Evolutionary conservation across 805 yeast species (phyloP).

Genomic region (Isabelozyma heimii): DNA sequence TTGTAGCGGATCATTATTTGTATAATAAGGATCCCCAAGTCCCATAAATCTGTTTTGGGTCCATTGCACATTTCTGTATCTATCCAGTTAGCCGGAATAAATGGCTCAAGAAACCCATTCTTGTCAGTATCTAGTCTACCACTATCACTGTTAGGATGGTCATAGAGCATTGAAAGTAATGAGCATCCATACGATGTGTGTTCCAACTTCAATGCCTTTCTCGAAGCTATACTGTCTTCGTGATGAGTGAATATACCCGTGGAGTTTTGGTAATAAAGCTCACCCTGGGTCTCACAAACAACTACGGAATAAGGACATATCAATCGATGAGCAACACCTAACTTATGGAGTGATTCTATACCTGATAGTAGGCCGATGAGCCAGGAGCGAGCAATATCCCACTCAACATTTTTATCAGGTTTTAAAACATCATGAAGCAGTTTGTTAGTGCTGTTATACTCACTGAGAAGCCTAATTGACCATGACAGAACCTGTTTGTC

Average conservation of each 20-base stretch:
- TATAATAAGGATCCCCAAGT: slow-evolving; percentile 71
- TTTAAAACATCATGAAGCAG: slow-evolving; percentile 64
- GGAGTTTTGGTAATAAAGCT: slow-evolving; percentile 36
- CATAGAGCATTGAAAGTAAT: slow-evolving; percentile 24
- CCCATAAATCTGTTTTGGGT: slow-evolving; percentile 91
- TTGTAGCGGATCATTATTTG: slow-evolving; percentile 46
- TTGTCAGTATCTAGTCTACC: neutral
- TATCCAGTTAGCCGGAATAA: slow-evolving; percentile 50
- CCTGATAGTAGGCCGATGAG: slow-evolving; percentile 82
- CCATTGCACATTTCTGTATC: slow-evolving; percentile 71
- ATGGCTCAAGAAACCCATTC: slow-evolving; percentile 1
- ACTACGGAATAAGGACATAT: slow-evolving; percentile 56
- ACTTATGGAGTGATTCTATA: slow-evolving; percentile 77
- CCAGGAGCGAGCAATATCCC: slow-evolving; percentile 85
- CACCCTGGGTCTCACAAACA: slow-evolving; percentile 16
- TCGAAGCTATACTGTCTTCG: slow-evolving; percentile 32
- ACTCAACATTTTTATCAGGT: slow-evolving; percentile 62
- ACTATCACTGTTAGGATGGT: slow-evolving; percentile 13
- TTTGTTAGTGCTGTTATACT: slow-evolving; percentile 52
- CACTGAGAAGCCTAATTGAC: slow-evolving; percentile 69
- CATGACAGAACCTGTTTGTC: slow-evolving; percentile 56
- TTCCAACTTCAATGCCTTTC: slow-evolving; percentile 55
- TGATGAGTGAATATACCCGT: slow-evolving; percentile 9
- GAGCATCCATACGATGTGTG: slow-evolving; percentile 51
- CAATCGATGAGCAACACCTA: slow-evolving; percentile 75